These are phyloP conservation scores for Candida namnaoensis DNA, from an alignment of 805 yeast genomes.

Conservation along the genomic window DNA sequence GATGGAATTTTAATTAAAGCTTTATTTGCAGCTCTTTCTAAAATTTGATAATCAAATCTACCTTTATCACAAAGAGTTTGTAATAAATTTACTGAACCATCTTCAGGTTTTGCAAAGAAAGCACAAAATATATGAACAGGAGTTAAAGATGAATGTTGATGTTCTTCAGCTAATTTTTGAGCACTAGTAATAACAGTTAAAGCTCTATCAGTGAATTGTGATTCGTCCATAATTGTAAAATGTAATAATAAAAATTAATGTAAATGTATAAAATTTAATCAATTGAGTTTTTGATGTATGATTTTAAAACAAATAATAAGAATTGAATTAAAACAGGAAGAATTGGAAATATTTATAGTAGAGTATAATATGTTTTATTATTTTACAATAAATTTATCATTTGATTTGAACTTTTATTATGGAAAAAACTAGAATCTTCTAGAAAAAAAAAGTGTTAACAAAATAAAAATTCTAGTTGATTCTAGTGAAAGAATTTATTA, in stretches of 20 bases:
- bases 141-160: constrained; percentile 69
- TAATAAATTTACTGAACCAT: constrained; percentile 54
- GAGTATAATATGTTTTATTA: no score
- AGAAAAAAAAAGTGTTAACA: no score
- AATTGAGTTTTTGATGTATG: no score
- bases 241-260: neutral
- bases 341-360: no score
- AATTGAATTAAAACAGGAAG: no score
- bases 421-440: no score
- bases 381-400: no score
- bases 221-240: constrained; percentile 25
- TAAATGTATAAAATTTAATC: no score
- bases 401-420: no score
- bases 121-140: constrained; percentile 94
- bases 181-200: constrained; percentile 74
- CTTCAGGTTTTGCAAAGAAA: constrained; percentile 56
- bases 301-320: no score
- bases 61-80: constrained; percentile 81
- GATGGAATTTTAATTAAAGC: constrained; percentile 79
- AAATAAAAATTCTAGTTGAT: no score
- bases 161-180: constrained; percentile 73
- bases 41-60: constrained; percentile 75
- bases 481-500: no score
- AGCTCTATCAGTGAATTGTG: constrained; percentile 93
- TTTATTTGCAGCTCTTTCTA: constrained; percentile 75